Conservation (phyloP, 2,329 filamentous ascomycete species). For the Orbilia brochopaga region DNA sequence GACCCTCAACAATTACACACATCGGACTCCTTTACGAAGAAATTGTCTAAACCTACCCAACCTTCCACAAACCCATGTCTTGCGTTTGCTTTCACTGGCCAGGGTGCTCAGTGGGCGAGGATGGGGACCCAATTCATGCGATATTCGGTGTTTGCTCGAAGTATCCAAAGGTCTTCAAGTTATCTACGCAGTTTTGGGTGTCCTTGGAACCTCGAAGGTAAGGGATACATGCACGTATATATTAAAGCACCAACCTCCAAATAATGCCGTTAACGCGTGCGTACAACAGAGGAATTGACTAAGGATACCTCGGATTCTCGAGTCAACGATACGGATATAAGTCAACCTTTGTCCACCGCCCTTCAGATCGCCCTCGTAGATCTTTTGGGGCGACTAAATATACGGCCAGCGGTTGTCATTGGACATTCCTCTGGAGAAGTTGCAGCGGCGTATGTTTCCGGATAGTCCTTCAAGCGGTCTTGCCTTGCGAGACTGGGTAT, state of each 20-base stretch:
- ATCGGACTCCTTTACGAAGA: not conserved
- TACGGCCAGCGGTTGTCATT: constrained; percentile 57
- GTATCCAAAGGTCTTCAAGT: constrained; percentile 7
- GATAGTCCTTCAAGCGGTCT: too few relatives aligned
- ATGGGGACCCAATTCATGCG: constrained; percentile 58
- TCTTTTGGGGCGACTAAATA: constrained; percentile 56
- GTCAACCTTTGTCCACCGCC: constrained; percentile 64
- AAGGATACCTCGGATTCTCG: constrained; percentile 6
- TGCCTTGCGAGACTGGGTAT: too few relatives aligned
- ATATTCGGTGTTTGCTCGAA: constrained; percentile 22
- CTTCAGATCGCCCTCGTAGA: constrained; percentile 63
- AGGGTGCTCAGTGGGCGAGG: constrained; percentile 60
- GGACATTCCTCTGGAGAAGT: constrained; percentile 62
- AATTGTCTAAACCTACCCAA: constrained; percentile 1
- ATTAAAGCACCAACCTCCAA: not conserved
- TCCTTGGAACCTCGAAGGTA: constrained; percentile 28
- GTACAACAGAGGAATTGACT: constrained; percentile 8
- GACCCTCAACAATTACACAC: constrained; percentile 1
- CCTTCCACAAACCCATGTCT: constrained; percentile 4
- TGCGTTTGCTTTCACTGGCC: constrained; percentile 59
- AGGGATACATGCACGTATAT: not conserved
- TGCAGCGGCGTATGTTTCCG: constrained; percentile 60
- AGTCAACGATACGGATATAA: constrained; percentile 58
- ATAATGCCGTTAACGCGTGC: not conserved
- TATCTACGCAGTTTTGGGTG: constrained; percentile 26